Base-by-base conservation (phyloP, 805 yeast genomes). In the Monosporozyma solicola region DNA sequence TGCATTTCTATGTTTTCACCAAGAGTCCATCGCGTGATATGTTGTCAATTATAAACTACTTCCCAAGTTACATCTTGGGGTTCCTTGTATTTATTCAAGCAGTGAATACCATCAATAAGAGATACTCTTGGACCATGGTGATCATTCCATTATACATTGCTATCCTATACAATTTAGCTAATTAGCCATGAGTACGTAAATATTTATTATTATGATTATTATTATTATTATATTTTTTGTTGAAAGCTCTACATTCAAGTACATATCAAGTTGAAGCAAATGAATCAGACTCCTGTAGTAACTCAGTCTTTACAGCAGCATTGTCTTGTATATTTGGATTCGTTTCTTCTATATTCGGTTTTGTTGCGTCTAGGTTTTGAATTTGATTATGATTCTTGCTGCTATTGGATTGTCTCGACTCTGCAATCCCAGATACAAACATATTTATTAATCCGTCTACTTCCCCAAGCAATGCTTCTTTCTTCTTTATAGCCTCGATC, bases 371-470 rank as follows among this genome's bases (percentile, higher is more conserved):
- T 35, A 13, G 39, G 39, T 5, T 3, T 35, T 35, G 8, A 13
- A 35, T 35, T 35, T 35, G 39, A 15, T 11, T 15, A n/a, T 35
- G 39, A 15, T 35, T 15, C 15, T 5, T 6, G n/a, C 25, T 31
- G 22, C 20, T 44, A 47, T 24, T 24, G 5, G 46, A 43, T 24
- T 54, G 63, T 32, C 69, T 68, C 4, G 75, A 65, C 3, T 68
- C 64, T 3, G 74, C 68, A 39, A 73, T 60, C 16, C 74, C 74
- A 3, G 60, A 62, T 1, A 72, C 70, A 53, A 73, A 72, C 9
- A 78, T 76, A 47, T 80, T 61, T 25, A 89, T 88, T 59, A 90
- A 68, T 0, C 74, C 77, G 67, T 87, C 87, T 50, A 89, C 83
- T 72, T 80, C 77, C 13, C 72, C 70, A 53, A 83, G 67, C 39